phyloP scores from a whole-genome alignment of 306 rosid species.

The Aeschynomene evenia region DNA sequence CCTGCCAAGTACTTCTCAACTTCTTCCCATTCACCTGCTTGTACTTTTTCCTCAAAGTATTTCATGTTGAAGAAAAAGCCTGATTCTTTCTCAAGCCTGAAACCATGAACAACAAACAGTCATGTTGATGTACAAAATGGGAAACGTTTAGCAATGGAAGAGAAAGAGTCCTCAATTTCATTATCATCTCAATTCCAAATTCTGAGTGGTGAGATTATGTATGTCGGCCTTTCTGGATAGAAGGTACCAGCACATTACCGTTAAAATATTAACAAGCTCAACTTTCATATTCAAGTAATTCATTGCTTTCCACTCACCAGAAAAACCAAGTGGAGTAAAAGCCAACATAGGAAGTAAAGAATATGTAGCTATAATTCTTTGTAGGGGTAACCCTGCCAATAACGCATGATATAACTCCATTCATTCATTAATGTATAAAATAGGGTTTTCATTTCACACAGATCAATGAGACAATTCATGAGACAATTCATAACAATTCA shows the following conservation, averaged over 20 bases:
- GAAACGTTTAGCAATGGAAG: background rate
- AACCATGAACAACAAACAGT: background rate
- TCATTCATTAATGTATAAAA: background rate
- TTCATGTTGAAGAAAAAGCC: slow-evolving; percentile 89
- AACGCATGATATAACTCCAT: background rate
- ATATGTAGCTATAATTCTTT: background rate
- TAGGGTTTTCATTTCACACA: background rate
- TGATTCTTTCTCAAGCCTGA: slow-evolving; percentile 88
- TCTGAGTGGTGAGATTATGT: background rate
- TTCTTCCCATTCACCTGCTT: slow-evolving; percentile 92
- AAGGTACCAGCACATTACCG: background rate
- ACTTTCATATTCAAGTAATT: slow-evolving; percentile 10
- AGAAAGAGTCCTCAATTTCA: background rate
- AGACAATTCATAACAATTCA: no score
- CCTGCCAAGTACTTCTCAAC: slow-evolving; percentile 84
- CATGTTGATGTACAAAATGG: background rate
- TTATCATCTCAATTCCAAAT: slow-evolving; percentile 3
- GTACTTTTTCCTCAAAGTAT: slow-evolving; percentile 88
- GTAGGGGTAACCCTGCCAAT: background rate
- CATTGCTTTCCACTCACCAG: background rate
- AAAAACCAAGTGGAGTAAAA: slow-evolving; percentile 12
- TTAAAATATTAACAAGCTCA: background rate
- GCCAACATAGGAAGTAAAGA: background rate
- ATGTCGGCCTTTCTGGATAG: background rate
- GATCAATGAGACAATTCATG: slow-evolving; percentile 2